phyloP scores from a whole-genome alignment of 495 filamentous ascomycete species.

The Penicillium paxilli region DNA sequence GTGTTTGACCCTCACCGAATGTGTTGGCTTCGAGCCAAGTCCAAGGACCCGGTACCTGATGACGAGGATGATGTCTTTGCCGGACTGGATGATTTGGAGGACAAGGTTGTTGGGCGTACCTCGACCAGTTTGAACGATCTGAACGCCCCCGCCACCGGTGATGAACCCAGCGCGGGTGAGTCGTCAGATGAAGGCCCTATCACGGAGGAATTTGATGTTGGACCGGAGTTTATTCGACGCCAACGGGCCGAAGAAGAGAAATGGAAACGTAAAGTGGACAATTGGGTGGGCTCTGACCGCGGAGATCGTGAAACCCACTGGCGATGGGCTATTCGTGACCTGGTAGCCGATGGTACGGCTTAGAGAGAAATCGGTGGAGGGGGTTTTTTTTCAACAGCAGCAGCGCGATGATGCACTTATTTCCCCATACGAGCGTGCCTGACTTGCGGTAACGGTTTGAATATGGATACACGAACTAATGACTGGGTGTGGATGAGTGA shows the following conservation, averaged over 20 bases:
- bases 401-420: not conserved
- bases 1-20: constrained; percentile 95
- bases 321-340: constrained; percentile 57
- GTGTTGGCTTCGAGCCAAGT: constrained; percentile 83
- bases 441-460: constrained; percentile 1
- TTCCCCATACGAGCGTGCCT: not conserved
- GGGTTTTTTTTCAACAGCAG: not conserved
- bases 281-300: constrained; percentile 62
- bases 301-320: constrained; percentile 44
- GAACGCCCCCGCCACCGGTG: constrained; percentile 40
- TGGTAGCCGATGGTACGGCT: constrained; percentile 32
- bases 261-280: constrained; percentile 81
- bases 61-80: constrained; percentile 79
- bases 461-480: constrained; percentile 26
- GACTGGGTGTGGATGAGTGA: constrained; percentile 19
- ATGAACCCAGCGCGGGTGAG: constrained; percentile 53
- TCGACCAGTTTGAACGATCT: constrained; percentile 30
- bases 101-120: constrained; percentile 39
- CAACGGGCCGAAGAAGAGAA: constrained; percentile 89
- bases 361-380: not conserved
- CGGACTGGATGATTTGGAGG: constrained; percentile 67
- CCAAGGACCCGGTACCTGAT: constrained; percentile 29
- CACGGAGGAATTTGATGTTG: constrained; percentile 96
- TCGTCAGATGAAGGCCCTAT: constrained; percentile 75
- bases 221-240: constrained; percentile 86